phyloP scores from a whole-genome alignment of 768 basidiomycete genomes.

The Leccinum obscurum region DNA sequence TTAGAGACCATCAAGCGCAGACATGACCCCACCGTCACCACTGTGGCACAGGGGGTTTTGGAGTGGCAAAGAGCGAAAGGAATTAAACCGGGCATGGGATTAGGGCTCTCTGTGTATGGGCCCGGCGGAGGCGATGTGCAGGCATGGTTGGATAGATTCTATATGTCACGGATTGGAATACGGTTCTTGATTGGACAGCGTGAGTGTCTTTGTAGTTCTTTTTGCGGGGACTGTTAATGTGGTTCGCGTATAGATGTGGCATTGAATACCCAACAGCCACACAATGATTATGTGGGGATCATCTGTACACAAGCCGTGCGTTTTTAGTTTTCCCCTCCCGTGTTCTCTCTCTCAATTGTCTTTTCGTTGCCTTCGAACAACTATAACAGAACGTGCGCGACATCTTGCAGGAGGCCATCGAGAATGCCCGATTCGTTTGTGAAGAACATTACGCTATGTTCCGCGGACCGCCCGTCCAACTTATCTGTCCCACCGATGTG shows the following conservation, averaged over 20 bases:
- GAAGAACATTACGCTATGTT: slow-evolving; percentile 97
- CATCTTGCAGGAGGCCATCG: slow-evolving; percentile 97
- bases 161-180: slow-evolving; percentile 93
- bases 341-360: not conserved
- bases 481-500: slow-evolving; percentile 87
- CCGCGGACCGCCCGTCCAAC: slow-evolving; percentile 93
- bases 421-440: slow-evolving; percentile 93
- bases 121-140: slow-evolving; percentile 87
- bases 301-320: slow-evolving; percentile 90
- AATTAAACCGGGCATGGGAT: slow-evolving; percentile 29
- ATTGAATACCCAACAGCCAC: slow-evolving; percentile 87
- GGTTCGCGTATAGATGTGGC: slow-evolving; percentile 71
- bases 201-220: slow-evolving; percentile 38
- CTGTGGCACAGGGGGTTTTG: slow-evolving; percentile 92
- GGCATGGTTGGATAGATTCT: slow-evolving; percentile 95
- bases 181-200: slow-evolving; percentile 97
- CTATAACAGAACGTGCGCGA: slow-evolving; percentile 83
- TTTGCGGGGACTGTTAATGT: not conserved
- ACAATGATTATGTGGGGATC: slow-evolving; percentile 93
- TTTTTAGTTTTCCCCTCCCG: slow-evolving; percentile 12
- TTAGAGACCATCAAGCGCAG: slow-evolving; percentile 89
- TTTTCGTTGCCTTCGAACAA: not conserved
- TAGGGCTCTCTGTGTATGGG: slow-evolving; percentile 37
- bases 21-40: slow-evolving; percentile 97
- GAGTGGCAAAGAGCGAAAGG: slow-evolving; percentile 83